Conservation (phyloP, 108 stramenopile species). For the Cyclotella sp. region DNA sequence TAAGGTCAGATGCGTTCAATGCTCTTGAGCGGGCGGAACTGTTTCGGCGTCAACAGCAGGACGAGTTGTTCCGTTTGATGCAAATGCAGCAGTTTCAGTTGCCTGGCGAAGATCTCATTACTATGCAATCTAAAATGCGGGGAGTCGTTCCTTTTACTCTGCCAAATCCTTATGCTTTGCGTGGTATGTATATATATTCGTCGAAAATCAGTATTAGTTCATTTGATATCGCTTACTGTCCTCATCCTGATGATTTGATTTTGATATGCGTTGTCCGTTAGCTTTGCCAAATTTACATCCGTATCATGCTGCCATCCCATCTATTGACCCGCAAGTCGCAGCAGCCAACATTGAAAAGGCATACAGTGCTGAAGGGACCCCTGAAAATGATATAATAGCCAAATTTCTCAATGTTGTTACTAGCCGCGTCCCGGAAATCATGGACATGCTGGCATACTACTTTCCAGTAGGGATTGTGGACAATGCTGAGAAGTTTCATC, state of each 20-base stretch:
- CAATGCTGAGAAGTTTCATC: not conserved
- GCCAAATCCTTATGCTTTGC: not conserved
- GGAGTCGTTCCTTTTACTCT: not conserved
- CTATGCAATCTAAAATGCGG: not conserved
- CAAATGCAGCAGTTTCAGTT: constrained; percentile 20
- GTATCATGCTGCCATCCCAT: not conserved
- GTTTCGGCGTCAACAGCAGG: not conserved
- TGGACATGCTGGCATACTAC: constrained; percentile 9
- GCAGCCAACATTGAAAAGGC: not conserved
- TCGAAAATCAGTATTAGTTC: not conserved
- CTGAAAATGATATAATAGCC: not conserved
- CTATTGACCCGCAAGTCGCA: not conserved
- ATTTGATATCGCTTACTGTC: not conserved
- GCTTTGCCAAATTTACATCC: not conserved
- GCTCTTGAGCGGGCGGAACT: not conserved
- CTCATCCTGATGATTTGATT: not conserved
- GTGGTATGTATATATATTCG: not conserved
- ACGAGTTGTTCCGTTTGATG: constrained; percentile 6
- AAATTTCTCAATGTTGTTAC: constrained; percentile 12
- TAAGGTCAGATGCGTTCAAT: not conserved
- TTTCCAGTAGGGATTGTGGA: constrained; percentile 1
- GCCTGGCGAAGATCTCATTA: not conserved
- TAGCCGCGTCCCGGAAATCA: constrained; percentile 6
- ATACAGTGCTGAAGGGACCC: constrained; percentile 6
- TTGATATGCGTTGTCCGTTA: not conserved